Evolutionary conservation across 768 basidiomycete genomes (phyloP), one percentile per base, ranked within the genome.

Genomic region (Sporobolomyces phaffii): DNA sequence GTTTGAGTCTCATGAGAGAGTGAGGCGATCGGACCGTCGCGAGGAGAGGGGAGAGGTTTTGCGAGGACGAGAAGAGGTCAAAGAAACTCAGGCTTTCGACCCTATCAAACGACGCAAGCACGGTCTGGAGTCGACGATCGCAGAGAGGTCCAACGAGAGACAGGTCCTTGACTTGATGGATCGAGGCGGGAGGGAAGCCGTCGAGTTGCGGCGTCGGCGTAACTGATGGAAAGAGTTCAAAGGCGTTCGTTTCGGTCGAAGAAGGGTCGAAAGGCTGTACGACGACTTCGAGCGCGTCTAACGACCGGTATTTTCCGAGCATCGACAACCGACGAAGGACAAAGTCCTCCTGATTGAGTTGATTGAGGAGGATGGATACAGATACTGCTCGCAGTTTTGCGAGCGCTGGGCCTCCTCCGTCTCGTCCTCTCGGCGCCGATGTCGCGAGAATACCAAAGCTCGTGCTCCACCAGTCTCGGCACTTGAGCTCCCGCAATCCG

Each of bases 181-280:
- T 57, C 1, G 56, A 22, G 0, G 56, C 54, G 8, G 57, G 43
- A 14, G 48, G 28, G 56, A 40, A 44, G 15, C 22, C 61, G 26
- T 38, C 43, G 36, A 45, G 43, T 33, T 33, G 11, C 13, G 56
- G 31, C 7, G 58, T 45, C 45, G 60, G 38, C 33, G 38, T 1
- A n/a, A 26, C 11, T 3, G 66, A 62, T 6, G 66, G 66, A 20
- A 68, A 68, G 9, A 68, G 56, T 18, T 68, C 66, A 57, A 68
- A 59, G 9, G 41, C 43, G 29, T 31, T 43, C 24, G 66, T 51
- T 9, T 24, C 18, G 24, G 24, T 28, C n/a, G 61, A 45, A 3
- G 36, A 38, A 9, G 56, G 41, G 44, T 68, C 66, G 57, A 36
- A 62, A 2, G 66, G 61, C 15, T 59, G 56, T 10, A 62, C 61